These are phyloP conservation scores for Kregervanrija delftensis DNA, from an alignment of 805 yeast genomes.

Conservation along the genomic window DNA sequence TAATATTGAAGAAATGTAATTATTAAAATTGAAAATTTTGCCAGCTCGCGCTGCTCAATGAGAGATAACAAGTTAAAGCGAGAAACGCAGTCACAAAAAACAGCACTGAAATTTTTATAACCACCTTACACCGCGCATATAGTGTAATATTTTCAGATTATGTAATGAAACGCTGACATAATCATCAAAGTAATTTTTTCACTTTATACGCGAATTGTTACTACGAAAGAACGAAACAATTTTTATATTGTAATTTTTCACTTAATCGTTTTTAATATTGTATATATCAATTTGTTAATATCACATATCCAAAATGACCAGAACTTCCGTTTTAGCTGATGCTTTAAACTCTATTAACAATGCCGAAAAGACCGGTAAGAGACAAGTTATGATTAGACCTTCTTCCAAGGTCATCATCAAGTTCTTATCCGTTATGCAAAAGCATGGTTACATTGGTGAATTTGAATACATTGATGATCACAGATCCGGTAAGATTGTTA, in stretches of 20 bases:
- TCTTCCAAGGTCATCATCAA: slow-evolving; percentile 97
- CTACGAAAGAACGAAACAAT: too few relatives aligned
- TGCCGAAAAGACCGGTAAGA: slow-evolving; percentile 98
- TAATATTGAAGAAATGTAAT: not conserved
- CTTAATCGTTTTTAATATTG: too few relatives aligned
- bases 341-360: slow-evolving; percentile 97
- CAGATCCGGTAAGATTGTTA: slow-evolving; percentile 97
- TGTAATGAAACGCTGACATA: too few relatives aligned
- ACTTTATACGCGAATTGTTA: too few relatives aligned
- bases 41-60: too few relatives aligned
- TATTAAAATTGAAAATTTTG: slow-evolving; percentile 3
- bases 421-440: slow-evolving; percentile 95
- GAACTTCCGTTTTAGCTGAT: slow-evolving; percentile 97
- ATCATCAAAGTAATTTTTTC: too few relatives aligned
- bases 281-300: not conserved
- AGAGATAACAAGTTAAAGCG: not conserved
- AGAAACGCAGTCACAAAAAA: slow-evolving; percentile 1
- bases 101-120: not conserved
- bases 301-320: slow-evolving; percentile 60
- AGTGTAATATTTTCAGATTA: not conserved
- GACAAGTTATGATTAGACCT: slow-evolving; percentile 97
- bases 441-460: slow-evolving; percentile 97
- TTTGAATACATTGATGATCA: slow-evolving; percentile 98
- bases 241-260: too few relatives aligned
- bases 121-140: slow-evolving; percentile 1